These are phyloP conservation scores for Malus sieversii DNA, from an alignment of 306 rosid species.

Conservation along the genomic window DNA sequence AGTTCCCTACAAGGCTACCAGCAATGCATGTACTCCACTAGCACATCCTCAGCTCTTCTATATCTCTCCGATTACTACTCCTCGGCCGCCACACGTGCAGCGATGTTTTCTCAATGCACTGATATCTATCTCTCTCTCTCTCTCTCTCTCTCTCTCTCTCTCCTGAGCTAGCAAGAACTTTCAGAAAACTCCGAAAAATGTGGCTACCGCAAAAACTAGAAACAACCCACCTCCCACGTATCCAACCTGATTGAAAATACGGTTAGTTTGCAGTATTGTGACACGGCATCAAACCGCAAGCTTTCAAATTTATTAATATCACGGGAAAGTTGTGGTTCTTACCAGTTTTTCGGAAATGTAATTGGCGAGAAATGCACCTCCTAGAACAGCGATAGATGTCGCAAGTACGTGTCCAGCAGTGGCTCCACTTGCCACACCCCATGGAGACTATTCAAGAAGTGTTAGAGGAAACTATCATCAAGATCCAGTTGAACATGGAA, in stretches of 20 bases:
- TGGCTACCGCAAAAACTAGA: slow-evolving; percentile 79
- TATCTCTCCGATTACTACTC: not conserved
- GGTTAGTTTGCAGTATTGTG: slow-evolving; percentile 1
- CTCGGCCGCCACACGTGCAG: not conserved
- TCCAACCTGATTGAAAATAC: slow-evolving; percentile 68
- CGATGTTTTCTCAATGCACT: not conserved
- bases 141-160: not conserved
- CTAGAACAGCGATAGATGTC: slow-evolving; percentile 66
- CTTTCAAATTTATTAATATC: not conserved
- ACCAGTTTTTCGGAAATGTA: slow-evolving; percentile 97
- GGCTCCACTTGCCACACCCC: slow-evolving; percentile 98
- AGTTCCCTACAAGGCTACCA: not conserved
- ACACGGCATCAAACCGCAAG: slow-evolving; percentile 2
- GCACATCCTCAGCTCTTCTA: not conserved
- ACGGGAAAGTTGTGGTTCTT: slow-evolving; percentile 15
- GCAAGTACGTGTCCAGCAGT: slow-evolving; percentile 81
- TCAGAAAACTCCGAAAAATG: slow-evolving; percentile 75
- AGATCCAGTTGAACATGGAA: not conserved
- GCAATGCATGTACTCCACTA: not conserved
- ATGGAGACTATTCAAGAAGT: slow-evolving; percentile 56
- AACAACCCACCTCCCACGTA: slow-evolving; percentile 81
- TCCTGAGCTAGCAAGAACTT: not conserved
- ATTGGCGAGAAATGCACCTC: slow-evolving; percentile 90
- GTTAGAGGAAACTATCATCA: slow-evolving; percentile 3
- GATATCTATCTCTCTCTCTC: not conserved